Evolutionary conservation across 2,329 filamentous ascomycete genomes (phyloP), one percentile per base, ranked within the genome.

Genomic region (Pyrenochaeta sp.): DNA sequence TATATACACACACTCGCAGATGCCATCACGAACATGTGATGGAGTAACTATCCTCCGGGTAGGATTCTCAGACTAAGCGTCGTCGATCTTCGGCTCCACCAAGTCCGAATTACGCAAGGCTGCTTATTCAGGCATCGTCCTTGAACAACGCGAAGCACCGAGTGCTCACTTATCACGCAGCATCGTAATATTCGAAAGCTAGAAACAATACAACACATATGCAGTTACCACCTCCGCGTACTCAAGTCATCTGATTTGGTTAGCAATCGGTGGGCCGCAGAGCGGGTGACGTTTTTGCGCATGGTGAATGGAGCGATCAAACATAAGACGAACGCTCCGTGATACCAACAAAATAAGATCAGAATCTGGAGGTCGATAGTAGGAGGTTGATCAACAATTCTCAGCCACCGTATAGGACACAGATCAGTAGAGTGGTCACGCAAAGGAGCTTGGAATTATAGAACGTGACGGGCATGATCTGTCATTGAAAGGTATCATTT

Each of bases 401-500:
- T n/a, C n/a, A n/a, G 35, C 9, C 35, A 37, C 35, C 3, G 12
- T 20, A n/a, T n/a, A n/a, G 15, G 35, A 1, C 7, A 37, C 17
- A 33, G 12, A 33, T 7, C 31, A 33, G 31, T 4, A 33, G 15
- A 11, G 15, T 7, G 15, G 12, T 17, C 11, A 39, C 10, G 20
- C 11, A 23, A 4, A 20, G 35, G 15, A 37, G 20, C 20, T 14
- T 21, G n/a, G 11, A 37, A 39, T 54, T 53, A 49, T 59, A 49
- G 41, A 56, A 58, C 32, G 53, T 67, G 64, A 60, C 66, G 63
- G 68, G 68, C 63, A 69, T 70, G 67, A 71, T 67, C 53, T 69
- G 58, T 70, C 63, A 72, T 71, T 71, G 44, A 62, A n/a, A n/a
- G 64, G 60, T 72, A 72, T 72, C 67, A 72, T 69, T 71, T 68